Conservation (phyloP, 129 eudicot species). For the Tanacetum coccineum region DNA sequence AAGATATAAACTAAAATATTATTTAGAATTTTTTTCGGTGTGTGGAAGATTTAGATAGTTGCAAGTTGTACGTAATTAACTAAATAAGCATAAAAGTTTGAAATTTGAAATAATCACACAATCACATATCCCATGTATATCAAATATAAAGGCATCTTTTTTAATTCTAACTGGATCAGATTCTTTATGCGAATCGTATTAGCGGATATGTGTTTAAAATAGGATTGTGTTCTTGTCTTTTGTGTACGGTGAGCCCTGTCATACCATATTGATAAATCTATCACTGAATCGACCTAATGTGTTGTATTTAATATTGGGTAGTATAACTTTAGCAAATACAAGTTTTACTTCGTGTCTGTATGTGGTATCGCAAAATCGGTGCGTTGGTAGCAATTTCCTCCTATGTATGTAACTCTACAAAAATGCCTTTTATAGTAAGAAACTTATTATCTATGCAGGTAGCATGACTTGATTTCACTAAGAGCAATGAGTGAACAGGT, state of each 20-base stretch:
- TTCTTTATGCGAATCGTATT: neutral
- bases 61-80: no score
- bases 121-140: no score
- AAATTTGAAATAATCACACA: no score
- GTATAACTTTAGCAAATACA: neutral
- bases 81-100: no score
- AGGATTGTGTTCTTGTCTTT: slow-evolving; percentile 2
- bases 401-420: no score
- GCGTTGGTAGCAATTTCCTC: no score
- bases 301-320: neutral
- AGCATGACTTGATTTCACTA: slow-evolving; percentile 64
- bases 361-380: neutral
- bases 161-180: neutral
- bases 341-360: neutral
- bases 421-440: no score
- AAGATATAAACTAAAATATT: no score
- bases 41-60: no score
- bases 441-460: slow-evolving; percentile 37
- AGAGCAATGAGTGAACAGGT: slow-evolving; percentile 99
- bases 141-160: no score
- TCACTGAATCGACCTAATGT: neutral
- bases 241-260: neutral
- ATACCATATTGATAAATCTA: neutral
- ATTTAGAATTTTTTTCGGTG: no score
- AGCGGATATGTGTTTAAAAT: neutral